Percentiles rank a stretch among this genome's conserved stretches.
Evolutionary conservation across 179 eudicot species (phyloP).

Genomic region (Beta corolliflora): DNA sequence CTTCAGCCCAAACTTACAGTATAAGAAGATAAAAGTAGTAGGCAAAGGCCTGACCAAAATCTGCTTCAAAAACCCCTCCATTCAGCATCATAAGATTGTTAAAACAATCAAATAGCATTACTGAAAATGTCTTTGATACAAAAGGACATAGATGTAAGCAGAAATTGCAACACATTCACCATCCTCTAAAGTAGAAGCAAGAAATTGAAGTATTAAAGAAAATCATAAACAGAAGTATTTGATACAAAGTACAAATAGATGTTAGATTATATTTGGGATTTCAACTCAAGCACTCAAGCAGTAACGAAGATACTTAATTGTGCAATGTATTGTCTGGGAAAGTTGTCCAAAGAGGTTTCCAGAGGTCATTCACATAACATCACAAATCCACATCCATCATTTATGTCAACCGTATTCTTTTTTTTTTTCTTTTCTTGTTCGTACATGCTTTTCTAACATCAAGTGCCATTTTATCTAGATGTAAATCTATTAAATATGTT

Average conservation of each 20-base stretch:
- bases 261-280: background rate
- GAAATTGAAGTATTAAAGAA: background rate
- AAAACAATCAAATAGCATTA: background rate
- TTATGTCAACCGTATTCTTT: background rate
- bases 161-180: background rate
- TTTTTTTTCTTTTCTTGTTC: background rate
- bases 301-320: background rate
- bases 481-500: background rate
- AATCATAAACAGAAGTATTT: background rate
- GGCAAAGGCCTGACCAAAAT: background rate
- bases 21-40: background rate
- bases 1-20: background rate
- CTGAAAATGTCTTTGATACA: background rate
- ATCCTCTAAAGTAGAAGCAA: background rate
- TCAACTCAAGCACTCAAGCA: background rate
- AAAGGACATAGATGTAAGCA: background rate
- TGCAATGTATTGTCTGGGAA: no score
- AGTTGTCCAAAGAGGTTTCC: background rate
- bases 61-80: background rate
- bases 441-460: background rate
- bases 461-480: background rate
- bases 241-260: background rate
- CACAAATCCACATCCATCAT: background rate
- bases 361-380: background rate
- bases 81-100: background rate